phyloP scores from a whole-genome alignment of 345 rosid genomes.

The Turritis glabra region DNA sequence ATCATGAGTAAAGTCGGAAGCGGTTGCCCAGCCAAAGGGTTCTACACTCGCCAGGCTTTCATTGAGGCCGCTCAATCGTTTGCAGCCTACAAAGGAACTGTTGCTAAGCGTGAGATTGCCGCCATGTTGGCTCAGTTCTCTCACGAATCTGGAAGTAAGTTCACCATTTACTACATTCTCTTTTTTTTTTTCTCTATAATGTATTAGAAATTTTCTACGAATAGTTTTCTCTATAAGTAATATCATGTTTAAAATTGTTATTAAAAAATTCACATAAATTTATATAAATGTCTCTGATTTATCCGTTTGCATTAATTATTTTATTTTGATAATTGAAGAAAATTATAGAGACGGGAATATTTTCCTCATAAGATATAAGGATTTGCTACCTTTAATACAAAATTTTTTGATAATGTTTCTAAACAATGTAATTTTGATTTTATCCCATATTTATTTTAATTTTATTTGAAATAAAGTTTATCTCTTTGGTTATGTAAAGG shows the following conservation, averaged over 20 bases:
- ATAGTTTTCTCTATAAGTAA: not conserved
- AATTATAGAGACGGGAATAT: not conserved
- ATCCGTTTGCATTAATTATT: not conserved
- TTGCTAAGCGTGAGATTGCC: conserved; percentile 55
- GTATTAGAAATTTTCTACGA: not conserved
- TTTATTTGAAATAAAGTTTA: not conserved
- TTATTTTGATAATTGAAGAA: not conserved
- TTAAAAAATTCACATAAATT: not conserved
- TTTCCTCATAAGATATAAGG: not conserved
- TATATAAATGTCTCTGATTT: not conserved
- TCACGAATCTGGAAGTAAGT: conserved; percentile 57
- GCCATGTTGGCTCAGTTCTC: conserved; percentile 58
- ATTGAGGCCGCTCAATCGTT: conserved; percentile 35
- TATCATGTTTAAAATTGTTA: not conserved
- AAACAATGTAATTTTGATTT: not conserved
- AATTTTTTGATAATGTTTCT: too few species aligned
- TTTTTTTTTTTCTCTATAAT: not conserved
- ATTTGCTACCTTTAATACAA: not conserved
- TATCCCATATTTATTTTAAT: not conserved
- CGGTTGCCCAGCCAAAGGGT: conserved; percentile 50
- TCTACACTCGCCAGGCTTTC: conserved; percentile 49
- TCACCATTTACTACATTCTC: not conserved
- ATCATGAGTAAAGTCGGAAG: conserved; percentile 41
- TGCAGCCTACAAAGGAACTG: conserved; percentile 40
- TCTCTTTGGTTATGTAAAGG: conserved; percentile 12